phyloP scores from a whole-genome alignment of 305 asterid genomes.

The Striga hermonthica region DNA sequence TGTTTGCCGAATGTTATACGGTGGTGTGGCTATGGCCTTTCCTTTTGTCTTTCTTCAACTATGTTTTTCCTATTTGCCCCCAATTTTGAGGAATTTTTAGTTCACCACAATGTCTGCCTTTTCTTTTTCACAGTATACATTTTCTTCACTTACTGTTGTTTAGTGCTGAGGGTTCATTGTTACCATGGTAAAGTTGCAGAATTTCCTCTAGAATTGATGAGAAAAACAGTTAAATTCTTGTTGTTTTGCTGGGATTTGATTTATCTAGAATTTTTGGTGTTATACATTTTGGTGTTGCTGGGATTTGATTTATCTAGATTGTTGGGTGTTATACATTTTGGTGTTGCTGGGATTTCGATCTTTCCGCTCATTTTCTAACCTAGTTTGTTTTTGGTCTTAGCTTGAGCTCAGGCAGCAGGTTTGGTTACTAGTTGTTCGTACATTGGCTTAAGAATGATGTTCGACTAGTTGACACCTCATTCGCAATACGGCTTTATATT shows the following conservation, averaged over 20 bases:
- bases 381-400: conserved; percentile 6
- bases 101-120: too few species aligned
- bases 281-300: background rate
- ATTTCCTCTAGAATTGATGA: background rate
- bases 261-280: background rate
- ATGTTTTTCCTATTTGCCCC: too few species aligned
- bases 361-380: too few species aligned
- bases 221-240: background rate
- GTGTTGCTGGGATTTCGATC: background rate
- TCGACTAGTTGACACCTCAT: background rate
- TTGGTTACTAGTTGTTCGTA: background rate
- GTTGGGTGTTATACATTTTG: background rate
- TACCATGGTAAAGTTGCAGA: too few species aligned
- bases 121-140: too few species aligned
- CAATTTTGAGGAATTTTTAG: too few species aligned
- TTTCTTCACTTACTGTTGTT: too few species aligned
- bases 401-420: background rate
- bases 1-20: too few species aligned
- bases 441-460: background rate
- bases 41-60: too few species aligned
- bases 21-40: too few species aligned
- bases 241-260: background rate
- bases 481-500: background rate
- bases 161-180: background rate
- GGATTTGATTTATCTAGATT: background rate